Evolutionary conservation across 768 basidiomycete species (phyloP).

Genomic region (Tylopilus balloui): DNA sequence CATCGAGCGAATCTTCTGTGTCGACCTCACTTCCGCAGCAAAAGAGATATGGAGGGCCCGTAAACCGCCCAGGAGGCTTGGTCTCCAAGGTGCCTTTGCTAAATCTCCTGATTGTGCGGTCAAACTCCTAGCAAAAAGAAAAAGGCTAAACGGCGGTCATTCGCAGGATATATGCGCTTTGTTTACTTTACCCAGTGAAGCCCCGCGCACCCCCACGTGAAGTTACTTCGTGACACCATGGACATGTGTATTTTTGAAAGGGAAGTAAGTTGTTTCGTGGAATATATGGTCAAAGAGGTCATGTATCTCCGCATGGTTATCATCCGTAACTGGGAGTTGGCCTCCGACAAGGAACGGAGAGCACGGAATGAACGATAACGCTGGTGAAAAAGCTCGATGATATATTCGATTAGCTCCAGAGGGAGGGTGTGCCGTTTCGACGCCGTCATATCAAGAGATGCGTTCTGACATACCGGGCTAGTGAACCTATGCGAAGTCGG

Average conservation of each 20-base stretch:
- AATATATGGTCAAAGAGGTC: conserved; percentile 17
- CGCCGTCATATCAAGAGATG: not conserved
- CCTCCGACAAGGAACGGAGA: conserved; percentile 39
- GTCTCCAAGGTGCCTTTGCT: conserved; percentile 24
- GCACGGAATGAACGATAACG: conserved; percentile 27
- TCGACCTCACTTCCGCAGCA: conserved; percentile 38
- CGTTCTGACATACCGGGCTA: conserved; percentile 18
- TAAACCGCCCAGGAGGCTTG: conserved; percentile 33
- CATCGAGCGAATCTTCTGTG: conserved; percentile 38
- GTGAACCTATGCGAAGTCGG: conserved; percentile 21
- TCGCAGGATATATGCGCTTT: conserved; percentile 16
- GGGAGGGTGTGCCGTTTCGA: conserved; percentile 23
- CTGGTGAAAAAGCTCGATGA: conserved; percentile 23
- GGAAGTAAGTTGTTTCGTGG: conserved; percentile 22
- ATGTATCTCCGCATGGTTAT: conserved; percentile 39
- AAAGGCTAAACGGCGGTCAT: not conserved
- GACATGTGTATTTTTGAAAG: conserved; percentile 33
- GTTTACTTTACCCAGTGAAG: conserved; percentile 48
- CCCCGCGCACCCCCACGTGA: conserved; percentile 21
- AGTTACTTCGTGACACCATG: conserved; percentile 19
- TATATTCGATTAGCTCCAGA: conserved; percentile 30
- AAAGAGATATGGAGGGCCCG: conserved; percentile 41
- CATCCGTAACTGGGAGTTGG: conserved; percentile 39
- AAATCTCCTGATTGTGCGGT: conserved; percentile 16
- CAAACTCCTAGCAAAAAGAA: conserved; percentile 20